Conservation (phyloP, 768 basidiomycete genomes). For the Panellus pusillus region DNA sequence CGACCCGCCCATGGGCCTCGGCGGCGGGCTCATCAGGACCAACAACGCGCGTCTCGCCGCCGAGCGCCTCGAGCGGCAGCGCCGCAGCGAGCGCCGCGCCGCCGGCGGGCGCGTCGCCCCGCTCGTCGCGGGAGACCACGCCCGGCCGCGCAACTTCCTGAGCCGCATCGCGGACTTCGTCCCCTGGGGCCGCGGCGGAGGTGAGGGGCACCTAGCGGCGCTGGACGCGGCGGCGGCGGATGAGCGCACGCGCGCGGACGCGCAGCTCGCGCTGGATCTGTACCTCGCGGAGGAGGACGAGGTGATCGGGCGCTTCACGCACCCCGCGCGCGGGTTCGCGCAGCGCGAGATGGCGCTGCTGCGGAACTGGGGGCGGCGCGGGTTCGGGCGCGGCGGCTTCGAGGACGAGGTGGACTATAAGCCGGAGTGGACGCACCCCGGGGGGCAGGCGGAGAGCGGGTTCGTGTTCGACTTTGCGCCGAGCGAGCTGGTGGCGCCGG, state of each 20-base stretch:
- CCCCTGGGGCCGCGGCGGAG: neutral
- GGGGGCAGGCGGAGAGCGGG: conserved; percentile 47
- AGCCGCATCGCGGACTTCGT: conserved; percentile 8
- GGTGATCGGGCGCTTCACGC: conserved; percentile 3
- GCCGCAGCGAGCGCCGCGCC: conserved; percentile 10
- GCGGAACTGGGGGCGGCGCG: neutral
- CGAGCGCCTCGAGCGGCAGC: too few relatives aligned
- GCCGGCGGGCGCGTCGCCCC: conserved; percentile 15
- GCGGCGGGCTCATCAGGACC: conserved; percentile 57
- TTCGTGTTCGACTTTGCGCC: conserved; percentile 69
- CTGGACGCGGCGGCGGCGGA: neutral
- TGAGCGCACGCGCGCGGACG: conserved; percentile 17
- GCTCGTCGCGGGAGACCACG: neutral
- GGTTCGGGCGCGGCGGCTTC: neutral
- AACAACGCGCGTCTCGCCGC: conserved; percentile 27
- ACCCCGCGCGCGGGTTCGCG: conserved; percentile 23
- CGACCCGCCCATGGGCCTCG: conserved; percentile 61
- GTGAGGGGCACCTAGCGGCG: neutral
- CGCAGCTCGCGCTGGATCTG: conserved; percentile 18
- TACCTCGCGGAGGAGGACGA: conserved; percentile 11
- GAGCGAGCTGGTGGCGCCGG: conserved; percentile 29
- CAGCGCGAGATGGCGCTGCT: conserved; percentile 18
- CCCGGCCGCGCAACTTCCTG: neutral
- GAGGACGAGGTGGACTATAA: conserved; percentile 47
- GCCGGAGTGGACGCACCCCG: conserved; percentile 64